Evolutionary conservation across 2,329 filamentous ascomycete species (phyloP).

Genomic region (Stagonosporopsis cucurbitacearum): DNA sequence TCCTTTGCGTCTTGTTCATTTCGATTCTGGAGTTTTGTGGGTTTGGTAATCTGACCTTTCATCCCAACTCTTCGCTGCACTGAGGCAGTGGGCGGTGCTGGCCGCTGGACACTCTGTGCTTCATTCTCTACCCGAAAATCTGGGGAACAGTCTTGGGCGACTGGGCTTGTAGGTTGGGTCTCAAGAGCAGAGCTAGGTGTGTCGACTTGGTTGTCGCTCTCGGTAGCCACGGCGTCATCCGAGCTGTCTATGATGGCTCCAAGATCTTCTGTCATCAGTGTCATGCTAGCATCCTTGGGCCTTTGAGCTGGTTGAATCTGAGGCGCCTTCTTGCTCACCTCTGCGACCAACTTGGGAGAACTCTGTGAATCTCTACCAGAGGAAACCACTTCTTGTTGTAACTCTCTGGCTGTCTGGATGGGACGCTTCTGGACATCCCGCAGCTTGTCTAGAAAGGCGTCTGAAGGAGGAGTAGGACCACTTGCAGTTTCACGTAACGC

Average conservation of each 20-base stretch:
- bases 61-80: background rate
- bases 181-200: background rate
- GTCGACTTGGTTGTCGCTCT: background rate
- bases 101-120: background rate
- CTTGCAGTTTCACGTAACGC: background rate
- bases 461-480: background rate
- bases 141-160: background rate
- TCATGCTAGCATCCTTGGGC: background rate
- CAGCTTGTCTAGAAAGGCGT: background rate
- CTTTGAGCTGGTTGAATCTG: background rate
- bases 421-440: background rate
- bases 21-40: background rate
- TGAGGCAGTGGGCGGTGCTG: background rate
- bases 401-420: background rate
- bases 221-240: background rate
- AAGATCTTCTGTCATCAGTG: background rate
- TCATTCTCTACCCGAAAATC: background rate
- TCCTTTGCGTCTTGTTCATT: background rate
- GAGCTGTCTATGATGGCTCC: background rate
- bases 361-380: background rate
- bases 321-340: background rate
- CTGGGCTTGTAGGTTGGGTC: background rate
- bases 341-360: background rate
- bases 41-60: background rate
- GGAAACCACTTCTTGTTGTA: background rate